Evolutionary conservation across 306 rosid genomes (phyloP).

Genomic region (Myrica gale): DNA sequence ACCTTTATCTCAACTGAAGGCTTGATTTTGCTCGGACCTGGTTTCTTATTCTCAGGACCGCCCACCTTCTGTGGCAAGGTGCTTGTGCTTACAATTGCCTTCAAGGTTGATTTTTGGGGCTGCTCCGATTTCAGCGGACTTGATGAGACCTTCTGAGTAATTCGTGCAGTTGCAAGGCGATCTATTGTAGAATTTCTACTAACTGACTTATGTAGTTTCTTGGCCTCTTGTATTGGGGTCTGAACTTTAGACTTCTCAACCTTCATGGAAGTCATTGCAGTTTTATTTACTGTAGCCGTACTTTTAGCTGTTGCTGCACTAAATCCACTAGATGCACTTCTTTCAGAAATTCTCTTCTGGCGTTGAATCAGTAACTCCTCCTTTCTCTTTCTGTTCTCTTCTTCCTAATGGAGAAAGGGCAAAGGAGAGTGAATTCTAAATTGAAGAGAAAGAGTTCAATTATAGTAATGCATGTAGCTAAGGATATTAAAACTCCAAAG

Average conservation of each 20-base stretch:
- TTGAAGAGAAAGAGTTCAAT: slow-evolving; percentile 5
- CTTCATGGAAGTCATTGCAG: slow-evolving; percentile 36
- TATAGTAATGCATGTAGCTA: slow-evolving; percentile 8
- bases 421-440: slow-evolving; percentile 21
- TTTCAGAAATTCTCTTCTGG: slow-evolving; percentile 94
- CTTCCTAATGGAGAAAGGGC: slow-evolving; percentile 53
- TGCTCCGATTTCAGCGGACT: slow-evolving; percentile 40
- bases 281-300: slow-evolving; percentile 39
- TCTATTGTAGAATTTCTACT: slow-evolving; percentile 75
- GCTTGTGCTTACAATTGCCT: slow-evolving; percentile 35
- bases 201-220: slow-evolving; percentile 58
- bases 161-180: slow-evolving; percentile 70
- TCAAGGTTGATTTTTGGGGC: slow-evolving; percentile 52
- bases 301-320: slow-evolving; percentile 38
- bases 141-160: slow-evolving; percentile 45
- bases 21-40: slow-evolving; percentile 48
- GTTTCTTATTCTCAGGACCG: slow-evolving; percentile 53
- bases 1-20: slow-evolving; percentile 41
- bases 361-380: slow-evolving; percentile 67
- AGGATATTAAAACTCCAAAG: slow-evolving; percentile 6
- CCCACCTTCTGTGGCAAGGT: slow-evolving; percentile 41
- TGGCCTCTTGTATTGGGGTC: slow-evolving; percentile 50
- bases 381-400: slow-evolving; percentile 70
- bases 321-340: slow-evolving; percentile 49
- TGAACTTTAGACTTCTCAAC: slow-evolving; percentile 46